Percentiles rank a stretch among this genome's conserved stretches.
Conservation (phyloP, 257 asterid species). For the Anisodus tanguticus region DNA sequence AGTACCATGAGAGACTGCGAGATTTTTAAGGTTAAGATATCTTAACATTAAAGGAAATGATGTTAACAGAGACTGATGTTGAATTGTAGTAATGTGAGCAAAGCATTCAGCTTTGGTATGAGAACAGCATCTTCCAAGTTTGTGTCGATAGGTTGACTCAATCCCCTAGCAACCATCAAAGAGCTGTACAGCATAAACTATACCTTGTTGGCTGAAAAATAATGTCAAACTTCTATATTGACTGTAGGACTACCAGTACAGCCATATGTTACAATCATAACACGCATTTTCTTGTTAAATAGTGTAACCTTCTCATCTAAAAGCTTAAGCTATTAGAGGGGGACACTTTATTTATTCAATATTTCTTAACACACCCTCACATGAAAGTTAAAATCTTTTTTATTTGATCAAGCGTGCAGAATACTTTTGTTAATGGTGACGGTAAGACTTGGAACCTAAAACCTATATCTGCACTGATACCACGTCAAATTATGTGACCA, state of each 20-base stretch:
- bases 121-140: constrained; percentile 20
- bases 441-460: not conserved
- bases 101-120: constrained; percentile 21
- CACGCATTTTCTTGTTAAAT: not conserved
- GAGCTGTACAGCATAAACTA: constrained; percentile 1
- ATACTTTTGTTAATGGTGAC: constrained; percentile 1
- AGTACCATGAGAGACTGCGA: not conserved
- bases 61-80: not conserved
- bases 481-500: not conserved
- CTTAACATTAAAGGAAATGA: constrained; percentile 9
- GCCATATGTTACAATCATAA: not conserved
- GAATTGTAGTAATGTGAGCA: not conserved
- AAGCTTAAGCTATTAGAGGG: not conserved
- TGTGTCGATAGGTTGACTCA: not conserved
- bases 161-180: not conserved
- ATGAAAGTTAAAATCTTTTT: not conserved
- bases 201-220: not conserved
- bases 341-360: not conserved
- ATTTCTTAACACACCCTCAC: not conserved
- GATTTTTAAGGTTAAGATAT: constrained; percentile 7
- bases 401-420: constrained; percentile 18
- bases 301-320: not conserved
- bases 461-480: not conserved
- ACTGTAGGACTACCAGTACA: not conserved
- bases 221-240: not conserved